phyloP scores from a whole-genome alignment of 108 stramenopile genomes.

The Skeletonema grethae region DNA sequence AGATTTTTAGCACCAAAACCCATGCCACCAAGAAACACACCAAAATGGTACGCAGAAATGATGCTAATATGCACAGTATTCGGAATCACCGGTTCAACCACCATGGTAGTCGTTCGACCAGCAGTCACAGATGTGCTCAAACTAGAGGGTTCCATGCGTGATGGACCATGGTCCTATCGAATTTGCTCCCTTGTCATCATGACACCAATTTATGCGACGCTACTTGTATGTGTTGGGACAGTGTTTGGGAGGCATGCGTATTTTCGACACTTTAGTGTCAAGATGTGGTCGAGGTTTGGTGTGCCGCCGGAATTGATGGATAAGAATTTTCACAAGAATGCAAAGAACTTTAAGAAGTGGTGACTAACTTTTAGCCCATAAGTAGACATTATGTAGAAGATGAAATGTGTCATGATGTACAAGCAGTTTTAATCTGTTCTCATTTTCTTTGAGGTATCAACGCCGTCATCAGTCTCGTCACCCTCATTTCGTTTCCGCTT shows the following conservation, averaged over 20 bases:
- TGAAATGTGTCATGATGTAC: background rate
- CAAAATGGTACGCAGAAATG: conserved; percentile 83
- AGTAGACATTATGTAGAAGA: no score
- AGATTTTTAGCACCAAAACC: conserved; percentile 68
- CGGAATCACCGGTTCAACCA: conserved; percentile 84
- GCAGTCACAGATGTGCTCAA: conserved; percentile 74
- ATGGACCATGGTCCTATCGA: conserved; percentile 86
- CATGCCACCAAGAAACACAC: conserved; percentile 74
- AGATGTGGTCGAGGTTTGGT: conserved; percentile 88
- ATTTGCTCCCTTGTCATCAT: conserved; percentile 86
- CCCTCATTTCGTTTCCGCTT: conserved; percentile 23
- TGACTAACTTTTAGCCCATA: no score
- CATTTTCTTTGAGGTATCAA: conserved; percentile 4
- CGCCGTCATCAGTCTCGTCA: background rate
- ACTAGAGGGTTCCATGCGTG: conserved; percentile 72
- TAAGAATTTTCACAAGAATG: conserved; percentile 59
- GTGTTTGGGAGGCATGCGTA: conserved; percentile 85
- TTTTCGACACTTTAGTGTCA: conserved; percentile 87
- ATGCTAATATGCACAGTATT: conserved; percentile 81
- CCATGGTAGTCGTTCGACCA: conserved; percentile 87
- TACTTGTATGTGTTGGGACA: conserved; percentile 79
- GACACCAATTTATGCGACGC: conserved; percentile 81
- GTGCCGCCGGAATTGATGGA: conserved; percentile 86
- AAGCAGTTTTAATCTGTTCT: background rate
- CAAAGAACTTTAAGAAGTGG: conserved; percentile 84